Evolutionary conservation across 352 stramenopile species (phyloP).

Genomic region (Globisporangium ultimum): DNA sequence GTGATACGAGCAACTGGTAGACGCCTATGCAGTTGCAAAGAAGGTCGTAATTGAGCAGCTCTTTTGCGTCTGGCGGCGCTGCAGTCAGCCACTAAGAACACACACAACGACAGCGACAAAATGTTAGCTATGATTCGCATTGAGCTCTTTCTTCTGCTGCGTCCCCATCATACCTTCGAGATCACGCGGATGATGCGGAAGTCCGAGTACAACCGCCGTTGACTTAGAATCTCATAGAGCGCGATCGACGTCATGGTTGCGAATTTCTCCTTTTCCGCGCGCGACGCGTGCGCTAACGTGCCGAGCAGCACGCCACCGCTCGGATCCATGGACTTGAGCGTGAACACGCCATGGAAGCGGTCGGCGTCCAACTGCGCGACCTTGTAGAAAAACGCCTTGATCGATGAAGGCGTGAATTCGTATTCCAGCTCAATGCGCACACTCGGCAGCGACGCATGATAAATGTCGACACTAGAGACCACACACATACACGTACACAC

Average conservation of each 20-base stretch:
- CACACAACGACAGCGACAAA: background rate
- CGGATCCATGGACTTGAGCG: conserved; percentile 10
- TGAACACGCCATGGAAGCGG: conserved; percentile 56
- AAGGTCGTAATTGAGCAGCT: conserved; percentile 36
- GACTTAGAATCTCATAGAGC: conserved; percentile 77
- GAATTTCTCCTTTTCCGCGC: conserved; percentile 17
- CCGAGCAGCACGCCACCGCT: background rate
- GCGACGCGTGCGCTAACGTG: background rate
- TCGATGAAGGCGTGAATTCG: conserved; percentile 70
- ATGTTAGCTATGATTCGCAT: background rate
- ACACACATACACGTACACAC: background rate
- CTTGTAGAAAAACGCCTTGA: conserved; percentile 76
- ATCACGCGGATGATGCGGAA: conserved; percentile 76
- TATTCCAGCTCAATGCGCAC: conserved; percentile 73
- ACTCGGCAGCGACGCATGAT: conserved; percentile 70
- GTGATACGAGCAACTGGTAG: conserved; percentile 73
- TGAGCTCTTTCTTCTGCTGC: background rate
- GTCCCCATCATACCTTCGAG: conserved; percentile 37
- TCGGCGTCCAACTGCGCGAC: conserved; percentile 68
- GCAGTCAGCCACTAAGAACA: conserved; percentile 39
- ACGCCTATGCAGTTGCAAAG: conserved; percentile 64
- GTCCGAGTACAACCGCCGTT: conserved; percentile 75
- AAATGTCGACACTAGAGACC: conserved; percentile 72
- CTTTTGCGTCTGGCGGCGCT: conserved; percentile 29
- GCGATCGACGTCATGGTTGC: conserved; percentile 36